Conservation (phyloP, 306 rosid genomes). For the Styphnolobium japonicum region DNA sequence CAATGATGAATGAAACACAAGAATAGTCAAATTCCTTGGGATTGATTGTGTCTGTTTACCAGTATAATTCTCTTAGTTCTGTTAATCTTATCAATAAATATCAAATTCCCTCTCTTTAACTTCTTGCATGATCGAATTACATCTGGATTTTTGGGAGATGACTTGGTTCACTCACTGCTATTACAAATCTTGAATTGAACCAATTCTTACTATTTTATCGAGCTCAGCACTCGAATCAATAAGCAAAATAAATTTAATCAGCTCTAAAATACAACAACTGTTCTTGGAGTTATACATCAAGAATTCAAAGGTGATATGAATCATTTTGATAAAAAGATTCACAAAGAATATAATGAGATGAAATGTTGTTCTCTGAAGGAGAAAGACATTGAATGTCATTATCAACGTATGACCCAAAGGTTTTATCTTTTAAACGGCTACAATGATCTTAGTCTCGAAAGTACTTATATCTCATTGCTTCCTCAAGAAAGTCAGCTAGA, state of each 20-base stretch:
- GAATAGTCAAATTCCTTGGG: no score
- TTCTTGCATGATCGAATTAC: no score
- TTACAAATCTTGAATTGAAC: no score
- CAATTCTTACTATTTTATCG: no score
- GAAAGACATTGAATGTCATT: neutral
- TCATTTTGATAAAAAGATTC: neutral
- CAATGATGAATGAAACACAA: no score
- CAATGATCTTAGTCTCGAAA: neutral
- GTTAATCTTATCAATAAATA: no score
- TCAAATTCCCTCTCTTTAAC: no score
- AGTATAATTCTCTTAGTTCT: no score
- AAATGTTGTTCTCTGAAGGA: neutral
- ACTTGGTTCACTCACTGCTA: no score
- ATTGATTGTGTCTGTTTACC: no score
- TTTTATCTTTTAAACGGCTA: neutral
- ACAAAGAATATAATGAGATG: neutral
- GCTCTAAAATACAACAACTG: neutral
- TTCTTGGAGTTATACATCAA: neutral
- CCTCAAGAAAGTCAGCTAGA: neutral
- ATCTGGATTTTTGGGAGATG: no score
- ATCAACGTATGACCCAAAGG: neutral
- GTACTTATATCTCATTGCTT: neutral
- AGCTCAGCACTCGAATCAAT: no score
- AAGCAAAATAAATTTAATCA: neutral
- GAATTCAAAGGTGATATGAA: neutral